Evolutionary conservation across 345 rosid genomes (phyloP).

Genomic region (Capsella bursapastoris): DNA sequence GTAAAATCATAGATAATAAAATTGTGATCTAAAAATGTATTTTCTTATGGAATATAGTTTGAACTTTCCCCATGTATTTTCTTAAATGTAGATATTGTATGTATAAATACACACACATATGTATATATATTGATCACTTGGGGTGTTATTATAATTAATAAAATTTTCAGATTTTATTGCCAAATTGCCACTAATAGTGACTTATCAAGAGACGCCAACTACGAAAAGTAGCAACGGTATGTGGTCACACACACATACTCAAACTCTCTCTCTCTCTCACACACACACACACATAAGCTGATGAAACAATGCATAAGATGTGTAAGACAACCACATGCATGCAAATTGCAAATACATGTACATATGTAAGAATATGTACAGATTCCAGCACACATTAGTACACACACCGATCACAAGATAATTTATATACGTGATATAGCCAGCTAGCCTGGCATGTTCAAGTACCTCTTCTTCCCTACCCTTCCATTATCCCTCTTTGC

Average conservation of each 20-base stretch:
- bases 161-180: slow-evolving; percentile 17
- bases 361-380: slow-evolving; percentile 41
- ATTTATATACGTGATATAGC: neutral
- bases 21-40: neutral
- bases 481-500: neutral
- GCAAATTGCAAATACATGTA: slow-evolving; percentile 31
- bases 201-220: slow-evolving; percentile 33
- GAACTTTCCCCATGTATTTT: neutral
- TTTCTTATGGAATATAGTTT: neutral
- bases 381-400: slow-evolving; percentile 33
- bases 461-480: slow-evolving; percentile 36
- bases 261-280: neutral
- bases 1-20: neutral
- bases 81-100: neutral
- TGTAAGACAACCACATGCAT: slow-evolving; percentile 46
- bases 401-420: slow-evolving; percentile 34
- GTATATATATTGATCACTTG: neutral
- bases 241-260: slow-evolving; percentile 41
- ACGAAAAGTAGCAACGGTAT: slow-evolving; percentile 32
- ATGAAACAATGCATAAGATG: slow-evolving; percentile 30
- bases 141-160: neutral
- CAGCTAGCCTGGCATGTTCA: slow-evolving; percentile 16
- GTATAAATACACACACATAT: neutral
- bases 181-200: slow-evolving; percentile 34
- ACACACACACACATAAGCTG: slow-evolving; percentile 30